Conservation (phyloP, 179 eudicot genomes). For the Camellia oleifera region DNA sequence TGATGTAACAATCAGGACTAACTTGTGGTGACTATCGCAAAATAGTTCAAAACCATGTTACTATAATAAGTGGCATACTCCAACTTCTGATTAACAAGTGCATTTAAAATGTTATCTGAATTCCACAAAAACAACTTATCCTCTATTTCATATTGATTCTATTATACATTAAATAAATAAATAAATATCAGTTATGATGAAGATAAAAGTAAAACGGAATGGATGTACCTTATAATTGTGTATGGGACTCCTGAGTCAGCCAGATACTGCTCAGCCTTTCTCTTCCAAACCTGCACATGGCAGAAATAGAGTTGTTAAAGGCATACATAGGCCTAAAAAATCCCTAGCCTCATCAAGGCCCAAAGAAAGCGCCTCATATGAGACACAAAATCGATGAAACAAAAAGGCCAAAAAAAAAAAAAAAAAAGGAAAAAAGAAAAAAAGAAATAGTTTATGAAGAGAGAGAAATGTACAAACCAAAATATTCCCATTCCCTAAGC, state of each 20-base stretch:
- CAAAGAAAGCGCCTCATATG: neutral
- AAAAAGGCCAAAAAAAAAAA: neutral
- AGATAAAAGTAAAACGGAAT: neutral
- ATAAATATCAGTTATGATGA: neutral
- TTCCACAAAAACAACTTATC: neutral
- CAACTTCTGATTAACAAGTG: neutral
- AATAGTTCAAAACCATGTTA: neutral
- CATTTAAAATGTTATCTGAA: constrained; percentile 2
- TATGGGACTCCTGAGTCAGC: constrained; percentile 89
- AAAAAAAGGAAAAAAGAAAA: neutral
- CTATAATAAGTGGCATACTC: neutral
- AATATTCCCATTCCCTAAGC: constrained; percentile 85
- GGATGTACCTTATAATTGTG: constrained; percentile 78
- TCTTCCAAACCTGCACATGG: constrained; percentile 64
- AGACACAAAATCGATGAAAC: neutral
- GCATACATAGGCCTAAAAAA: neutral
- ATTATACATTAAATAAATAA: neutral
- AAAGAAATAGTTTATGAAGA: neutral
- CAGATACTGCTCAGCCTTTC: constrained; percentile 92
- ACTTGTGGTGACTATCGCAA: too few relatives aligned
- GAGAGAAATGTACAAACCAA: constrained; percentile 39
- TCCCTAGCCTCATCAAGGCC: neutral
- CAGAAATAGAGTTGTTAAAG: constrained; percentile 21
- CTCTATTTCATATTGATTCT: neutral
- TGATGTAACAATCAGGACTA: neutral